These are phyloP conservation scores for Pythium vanterpoolii DNA, from an alignment of 352 stramenopile species.

Conservation along the genomic window DNA sequence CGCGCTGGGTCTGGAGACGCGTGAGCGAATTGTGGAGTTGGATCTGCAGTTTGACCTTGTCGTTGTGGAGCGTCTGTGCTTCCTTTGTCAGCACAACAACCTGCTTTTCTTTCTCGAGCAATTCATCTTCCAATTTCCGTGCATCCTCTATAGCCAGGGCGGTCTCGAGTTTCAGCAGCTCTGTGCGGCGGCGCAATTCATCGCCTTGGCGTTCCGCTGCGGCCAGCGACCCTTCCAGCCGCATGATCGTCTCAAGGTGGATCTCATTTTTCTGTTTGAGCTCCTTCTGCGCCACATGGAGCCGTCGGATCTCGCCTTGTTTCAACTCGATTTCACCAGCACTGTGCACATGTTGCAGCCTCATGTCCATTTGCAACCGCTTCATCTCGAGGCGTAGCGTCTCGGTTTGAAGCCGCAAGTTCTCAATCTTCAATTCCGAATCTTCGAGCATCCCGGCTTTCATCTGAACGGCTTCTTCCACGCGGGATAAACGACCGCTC, in stretches of 20 bases:
- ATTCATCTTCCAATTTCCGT: constrained; percentile 27
- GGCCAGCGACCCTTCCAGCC: constrained; percentile 40
- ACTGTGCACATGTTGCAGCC: constrained; percentile 60
- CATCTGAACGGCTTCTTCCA: constrained; percentile 61
- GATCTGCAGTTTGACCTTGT: constrained; percentile 51
- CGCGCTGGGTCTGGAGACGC: constrained; percentile 27
- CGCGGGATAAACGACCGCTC: constrained; percentile 43
- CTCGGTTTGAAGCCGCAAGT: constrained; percentile 51
- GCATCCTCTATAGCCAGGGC: constrained; percentile 37
- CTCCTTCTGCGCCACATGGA: constrained; percentile 47
- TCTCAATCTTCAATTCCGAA: constrained; percentile 62
- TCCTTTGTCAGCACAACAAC: constrained; percentile 31
- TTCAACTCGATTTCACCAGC: constrained; percentile 71
- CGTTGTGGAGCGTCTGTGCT: constrained; percentile 26
- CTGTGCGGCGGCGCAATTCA: constrained; percentile 45
- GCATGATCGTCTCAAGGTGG: constrained; percentile 40
- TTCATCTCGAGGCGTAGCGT: constrained; percentile 62
- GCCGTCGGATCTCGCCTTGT: constrained; percentile 58
- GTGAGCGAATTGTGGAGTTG: constrained; percentile 42
- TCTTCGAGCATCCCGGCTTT: constrained; percentile 64
- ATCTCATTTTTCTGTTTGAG: constrained; percentile 61
- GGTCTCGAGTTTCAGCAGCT: constrained; percentile 49
- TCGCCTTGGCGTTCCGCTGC: constrained; percentile 38
- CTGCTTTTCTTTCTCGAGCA: constrained; percentile 38
- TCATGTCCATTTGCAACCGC: constrained; percentile 73